phyloP scores from a whole-genome alignment of 352 stramenopile species.

The Pythium phragmitis region DNA sequence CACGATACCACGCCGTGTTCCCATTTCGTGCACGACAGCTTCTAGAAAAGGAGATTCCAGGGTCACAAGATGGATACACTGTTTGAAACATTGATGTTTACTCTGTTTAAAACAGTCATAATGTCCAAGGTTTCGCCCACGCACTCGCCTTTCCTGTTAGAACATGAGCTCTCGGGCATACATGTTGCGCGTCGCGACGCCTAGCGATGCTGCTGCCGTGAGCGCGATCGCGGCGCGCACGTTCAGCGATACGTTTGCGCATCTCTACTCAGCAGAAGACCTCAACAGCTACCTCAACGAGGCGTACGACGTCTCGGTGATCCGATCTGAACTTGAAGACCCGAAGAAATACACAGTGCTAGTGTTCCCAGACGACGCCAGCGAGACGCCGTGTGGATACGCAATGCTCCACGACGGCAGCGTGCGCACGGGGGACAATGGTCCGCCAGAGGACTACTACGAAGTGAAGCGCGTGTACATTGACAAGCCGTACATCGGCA shows the following conservation, averaged over 20 bases:
- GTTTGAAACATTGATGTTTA: constrained; percentile 5
- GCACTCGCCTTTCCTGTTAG: neutral
- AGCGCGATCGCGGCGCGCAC: constrained; percentile 30
- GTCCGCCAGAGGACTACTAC: constrained; percentile 24
- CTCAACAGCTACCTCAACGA: constrained; percentile 21
- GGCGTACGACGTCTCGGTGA: constrained; percentile 23
- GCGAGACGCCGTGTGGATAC: constrained; percentile 24
- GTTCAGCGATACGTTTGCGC: constrained; percentile 34
- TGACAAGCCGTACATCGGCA: constrained; percentile 32
- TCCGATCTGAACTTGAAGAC: constrained; percentile 27
- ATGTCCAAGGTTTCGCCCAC: neutral
- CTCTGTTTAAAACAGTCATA: constrained; percentile 11
- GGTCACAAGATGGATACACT: constrained; percentile 1
- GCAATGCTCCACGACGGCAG: constrained; percentile 28
- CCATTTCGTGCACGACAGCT: too few species aligned
- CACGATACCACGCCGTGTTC: too few species aligned
- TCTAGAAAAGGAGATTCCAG: too few species aligned
- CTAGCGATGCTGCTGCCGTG: constrained; percentile 22
- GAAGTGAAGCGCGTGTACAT: constrained; percentile 38
- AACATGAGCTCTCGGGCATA: constrained; percentile 1
- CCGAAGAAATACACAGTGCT: constrained; percentile 32
- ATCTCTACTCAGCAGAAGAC: constrained; percentile 28
- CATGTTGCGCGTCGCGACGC: constrained; percentile 23
- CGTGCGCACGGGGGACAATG: constrained; percentile 28
- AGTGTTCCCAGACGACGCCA: constrained; percentile 18